Evolutionary conservation across 139 green algal genomes (phyloP).

Genomic region (Zygnema circumcarinatum): DNA sequence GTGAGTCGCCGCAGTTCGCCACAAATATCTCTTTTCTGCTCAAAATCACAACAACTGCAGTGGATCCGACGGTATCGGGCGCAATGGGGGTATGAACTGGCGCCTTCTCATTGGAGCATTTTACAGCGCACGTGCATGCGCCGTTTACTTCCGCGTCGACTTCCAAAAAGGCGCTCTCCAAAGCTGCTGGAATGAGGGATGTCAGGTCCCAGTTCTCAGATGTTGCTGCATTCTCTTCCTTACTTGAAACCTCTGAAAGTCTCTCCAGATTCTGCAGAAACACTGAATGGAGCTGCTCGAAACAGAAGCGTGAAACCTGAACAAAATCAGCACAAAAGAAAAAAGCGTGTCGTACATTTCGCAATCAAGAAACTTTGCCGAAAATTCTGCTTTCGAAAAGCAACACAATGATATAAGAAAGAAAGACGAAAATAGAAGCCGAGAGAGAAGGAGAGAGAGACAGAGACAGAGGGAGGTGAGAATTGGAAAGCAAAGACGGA

Average conservation of each 20-base stretch:
- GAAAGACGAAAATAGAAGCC: no score
- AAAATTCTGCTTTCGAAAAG: no score
- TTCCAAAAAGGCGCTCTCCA: neutral
- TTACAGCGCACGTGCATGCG: neutral
- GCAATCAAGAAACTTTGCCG: no score
- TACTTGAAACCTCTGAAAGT: neutral
- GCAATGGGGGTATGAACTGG: neutral
- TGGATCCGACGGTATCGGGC: conserved; percentile 67
- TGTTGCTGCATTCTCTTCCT: neutral
- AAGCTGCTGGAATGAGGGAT: conserved; percentile 2
- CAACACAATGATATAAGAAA: no score
- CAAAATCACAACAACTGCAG: conserved; percentile 76
- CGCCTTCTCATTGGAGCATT: conserved; percentile 16
- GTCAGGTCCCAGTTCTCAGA: neutral
- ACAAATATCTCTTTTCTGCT: conserved; percentile 67
- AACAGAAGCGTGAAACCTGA: neutral
- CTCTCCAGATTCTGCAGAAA: neutral
- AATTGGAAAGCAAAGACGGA: neutral
- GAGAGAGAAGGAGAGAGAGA: neutral
- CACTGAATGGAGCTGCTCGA: neutral
- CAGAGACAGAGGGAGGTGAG: neutral
- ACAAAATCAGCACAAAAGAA: no score
- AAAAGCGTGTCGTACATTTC: no score
- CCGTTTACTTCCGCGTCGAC: conserved; percentile 41
- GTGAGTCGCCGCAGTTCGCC: conserved; percentile 87